phyloP scores from a whole-genome alignment of 2,329 filamentous ascomycete species.

The Daldinia sp. region DNA sequence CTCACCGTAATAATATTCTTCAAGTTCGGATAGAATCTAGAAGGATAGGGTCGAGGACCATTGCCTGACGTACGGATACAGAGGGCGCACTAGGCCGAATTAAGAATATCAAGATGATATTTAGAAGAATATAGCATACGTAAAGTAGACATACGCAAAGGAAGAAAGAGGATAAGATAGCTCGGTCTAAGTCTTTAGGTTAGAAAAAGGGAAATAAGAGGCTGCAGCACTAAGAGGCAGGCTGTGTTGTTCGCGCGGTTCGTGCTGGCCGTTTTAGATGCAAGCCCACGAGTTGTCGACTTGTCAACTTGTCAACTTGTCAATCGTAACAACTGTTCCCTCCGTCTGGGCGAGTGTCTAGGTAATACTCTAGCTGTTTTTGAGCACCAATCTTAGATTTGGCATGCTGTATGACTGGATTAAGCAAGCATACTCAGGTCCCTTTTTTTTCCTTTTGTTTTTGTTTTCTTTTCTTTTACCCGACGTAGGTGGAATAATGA shows the following conservation, averaged over 20 bases:
- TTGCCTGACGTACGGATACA: constrained; percentile 13
- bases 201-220: not conserved
- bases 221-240: constrained; percentile 3
- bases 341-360: not conserved
- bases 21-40: constrained; percentile 9
- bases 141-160: not conserved
- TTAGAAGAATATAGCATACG: not conserved
- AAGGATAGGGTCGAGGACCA: constrained; percentile 9
- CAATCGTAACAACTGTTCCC: not conserved
- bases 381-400: constrained; percentile 1
- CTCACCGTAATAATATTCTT: constrained; percentile 28
- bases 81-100: constrained; percentile 16
- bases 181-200: constrained; percentile 2
- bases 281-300: not conserved
- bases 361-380: not conserved
- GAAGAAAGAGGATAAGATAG: constrained; percentile 14
- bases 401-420: not conserved
- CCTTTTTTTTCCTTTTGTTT: not conserved
- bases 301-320: not conserved
- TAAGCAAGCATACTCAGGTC: not conserved
- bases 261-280: no score
- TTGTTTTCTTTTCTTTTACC: not conserved
- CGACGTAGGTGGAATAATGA: no score
- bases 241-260: not conserved
- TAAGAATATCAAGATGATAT: not conserved